Evolutionary conservation across 768 basidiomycete species (phyloP).

Genomic region (Porpolomopsis calyptriformis): DNA sequence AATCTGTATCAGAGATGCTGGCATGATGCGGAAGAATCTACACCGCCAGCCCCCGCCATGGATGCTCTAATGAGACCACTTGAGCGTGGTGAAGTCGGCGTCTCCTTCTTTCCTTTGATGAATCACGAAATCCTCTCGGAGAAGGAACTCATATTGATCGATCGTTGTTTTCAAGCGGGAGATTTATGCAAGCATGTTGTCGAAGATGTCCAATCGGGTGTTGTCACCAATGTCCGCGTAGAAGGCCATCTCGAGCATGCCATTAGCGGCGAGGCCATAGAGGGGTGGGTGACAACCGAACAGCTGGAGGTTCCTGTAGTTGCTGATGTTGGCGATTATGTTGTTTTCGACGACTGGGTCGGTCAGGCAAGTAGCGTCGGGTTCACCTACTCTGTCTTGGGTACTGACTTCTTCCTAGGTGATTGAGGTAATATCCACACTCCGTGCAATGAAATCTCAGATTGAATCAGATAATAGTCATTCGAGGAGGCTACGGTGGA

Average conservation of each 20-base stretch:
- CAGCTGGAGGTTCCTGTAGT: conserved; percentile 49
- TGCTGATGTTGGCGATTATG: conserved; percentile 72
- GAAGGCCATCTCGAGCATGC: conserved; percentile 66
- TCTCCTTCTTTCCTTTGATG: conserved; percentile 50
- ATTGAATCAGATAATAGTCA: conserved; percentile 35
- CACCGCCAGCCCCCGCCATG: conserved; percentile 28
- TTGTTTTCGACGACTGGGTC: conserved; percentile 77
- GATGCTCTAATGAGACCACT: conserved; percentile 74
- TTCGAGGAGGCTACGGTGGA: conserved; percentile 77
- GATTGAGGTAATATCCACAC: conserved; percentile 50
- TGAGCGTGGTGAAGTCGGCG: conserved; percentile 69
- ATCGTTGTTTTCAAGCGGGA: conserved; percentile 67
- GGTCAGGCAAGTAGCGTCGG: conserved; percentile 70
- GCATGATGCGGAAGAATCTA: conserved; percentile 75
- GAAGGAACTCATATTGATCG: conserved; percentile 55
- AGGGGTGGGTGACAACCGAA: conserved; percentile 51
- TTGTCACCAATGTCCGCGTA: conserved; percentile 54
- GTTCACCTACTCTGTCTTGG: background rate
- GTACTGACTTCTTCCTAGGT: conserved; percentile 33
- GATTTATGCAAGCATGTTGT: conserved; percentile 75
- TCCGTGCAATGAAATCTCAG: conserved; percentile 9
- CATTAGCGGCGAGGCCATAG: conserved; percentile 47
- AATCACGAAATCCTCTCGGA: conserved; percentile 65
- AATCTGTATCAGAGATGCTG: conserved; percentile 58
- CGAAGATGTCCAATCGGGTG: conserved; percentile 65